Base-by-base conservation (phyloP, 2,329 filamentous ascomycete species). In the Colletotrichum sojae region DNA sequence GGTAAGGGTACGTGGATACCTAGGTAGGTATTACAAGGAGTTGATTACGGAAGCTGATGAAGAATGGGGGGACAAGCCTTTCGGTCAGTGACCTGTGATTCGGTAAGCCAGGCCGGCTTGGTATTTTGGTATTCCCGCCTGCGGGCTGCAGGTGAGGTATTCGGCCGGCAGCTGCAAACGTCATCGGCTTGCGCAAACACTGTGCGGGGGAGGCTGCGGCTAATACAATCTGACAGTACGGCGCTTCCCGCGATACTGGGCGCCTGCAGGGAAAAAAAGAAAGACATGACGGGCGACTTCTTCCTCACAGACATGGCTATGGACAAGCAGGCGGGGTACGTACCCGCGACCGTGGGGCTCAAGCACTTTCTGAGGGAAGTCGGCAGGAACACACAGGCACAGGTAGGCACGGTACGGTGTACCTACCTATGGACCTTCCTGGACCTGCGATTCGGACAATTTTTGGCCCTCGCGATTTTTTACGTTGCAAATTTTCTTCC, bases 171-270 rank as follows among this genome's bases (percentile, higher is more conserved):
- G 13, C 49, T 52, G 51, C 55, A 67, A 56, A 69, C 67, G 62
- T 69, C 67, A 67, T 67, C 45, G 36, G 43, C 51, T 66, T 52
- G 55, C 55, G 36, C 43, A 61, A 25, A 66, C 67, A 69, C 67
- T 61, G 67, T 69, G 63, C 55, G 45, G 62, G 45, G 49, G 36
- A 4, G 15, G 36, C 27, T 52, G 62, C 51, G 67, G 12, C 55
- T 59, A 51, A 58, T 40, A 25, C 20, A 9, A 8, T 20, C 22
- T 49, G 62, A 69, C 67, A 69, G 67, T 69, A 56, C 16, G 62
- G 62, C 67, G 62, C 62, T 61, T 66, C 51, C 25, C 49, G 45
- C 43, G 56, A 69, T 61, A 69, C 67, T 69, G 67, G 62, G 67
- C 63, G 66, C 40, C 49, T 60, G 49, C 49, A 20, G 62, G 55